phyloP scores from a whole-genome alignment of 257 asterid species.

The Jacaranda mimosifolia region DNA sequence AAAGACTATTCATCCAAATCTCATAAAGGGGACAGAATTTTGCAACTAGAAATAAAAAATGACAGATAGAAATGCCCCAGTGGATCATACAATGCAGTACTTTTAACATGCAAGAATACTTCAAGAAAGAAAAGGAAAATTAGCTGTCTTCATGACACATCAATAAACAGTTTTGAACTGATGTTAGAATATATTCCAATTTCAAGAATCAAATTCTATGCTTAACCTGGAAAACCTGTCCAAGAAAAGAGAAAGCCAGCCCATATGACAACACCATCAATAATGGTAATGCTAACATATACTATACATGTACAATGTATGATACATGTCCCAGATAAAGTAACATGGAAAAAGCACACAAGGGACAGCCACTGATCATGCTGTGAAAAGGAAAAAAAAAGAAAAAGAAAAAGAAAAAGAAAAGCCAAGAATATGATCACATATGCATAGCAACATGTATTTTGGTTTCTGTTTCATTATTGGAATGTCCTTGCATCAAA shows the following conservation, averaged over 20 bases:
- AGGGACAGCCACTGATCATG: conserved; percentile 45
- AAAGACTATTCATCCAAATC: conserved; percentile 19
- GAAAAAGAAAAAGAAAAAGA: conserved; percentile 24
- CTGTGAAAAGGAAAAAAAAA: conserved; percentile 29
- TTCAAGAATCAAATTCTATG: not conserved
- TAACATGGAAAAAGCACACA: conserved; percentile 42
- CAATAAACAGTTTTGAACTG: not conserved
- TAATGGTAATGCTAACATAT: conserved; percentile 29
- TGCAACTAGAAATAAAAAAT: conserved; percentile 27
- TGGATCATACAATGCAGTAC: not conserved
- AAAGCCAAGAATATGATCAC: conserved; percentile 41
- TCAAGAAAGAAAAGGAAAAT: not conserved
- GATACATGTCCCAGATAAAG: conserved; percentile 45
- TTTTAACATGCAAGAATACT: conserved; percentile 1
- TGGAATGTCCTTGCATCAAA: conserved; percentile 47
- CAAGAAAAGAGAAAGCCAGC: conserved; percentile 1
- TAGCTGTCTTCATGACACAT: not conserved
- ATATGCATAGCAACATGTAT: conserved; percentile 38
- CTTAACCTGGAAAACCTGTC: conserved; percentile 17
- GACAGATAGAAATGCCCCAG: conserved; percentile 27
- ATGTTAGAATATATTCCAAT: conserved; percentile 23
- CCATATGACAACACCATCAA: conserved; percentile 31
- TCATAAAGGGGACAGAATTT: conserved; percentile 8
- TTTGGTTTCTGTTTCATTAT: conserved; percentile 45
- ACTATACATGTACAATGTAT: conserved; percentile 23